Conservation (phyloP, 305 asterid species). For the Vinca major region DNA sequence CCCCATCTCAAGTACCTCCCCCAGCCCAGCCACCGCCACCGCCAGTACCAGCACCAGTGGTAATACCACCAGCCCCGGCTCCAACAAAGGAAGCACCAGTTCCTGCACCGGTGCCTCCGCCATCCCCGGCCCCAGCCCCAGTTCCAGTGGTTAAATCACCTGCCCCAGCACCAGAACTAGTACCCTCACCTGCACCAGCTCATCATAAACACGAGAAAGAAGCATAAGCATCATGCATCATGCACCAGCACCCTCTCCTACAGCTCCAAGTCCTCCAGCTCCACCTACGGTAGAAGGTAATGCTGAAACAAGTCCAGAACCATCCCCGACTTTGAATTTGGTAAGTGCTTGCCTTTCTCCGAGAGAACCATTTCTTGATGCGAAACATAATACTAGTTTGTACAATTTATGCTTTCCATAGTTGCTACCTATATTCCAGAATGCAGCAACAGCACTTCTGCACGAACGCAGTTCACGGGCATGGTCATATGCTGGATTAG, state of each 20-base stretch:
- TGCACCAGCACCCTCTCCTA: slow-evolving; percentile 85
- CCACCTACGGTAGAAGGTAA: slow-evolving; percentile 55
- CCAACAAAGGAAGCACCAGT: slow-evolving; percentile 23
- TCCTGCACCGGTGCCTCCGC: slow-evolving; percentile 15
- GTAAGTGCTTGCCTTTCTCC: slow-evolving; percentile 28
- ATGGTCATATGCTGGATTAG: slow-evolving; percentile 43
- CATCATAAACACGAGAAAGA: slow-evolving; percentile 30
- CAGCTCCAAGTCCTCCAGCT: slow-evolving; percentile 75
- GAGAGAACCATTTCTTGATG: neutral
- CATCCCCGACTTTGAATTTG: slow-evolving; percentile 65
- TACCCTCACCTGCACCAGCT: slow-evolving; percentile 46
- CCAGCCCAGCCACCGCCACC: slow-evolving; percentile 24
- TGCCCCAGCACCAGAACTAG: slow-evolving; percentile 34
- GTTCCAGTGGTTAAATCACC: slow-evolving; percentile 9
- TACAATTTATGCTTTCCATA: neutral
- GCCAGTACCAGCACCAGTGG: slow-evolving; percentile 23
- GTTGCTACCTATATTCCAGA: slow-evolving; percentile 40
- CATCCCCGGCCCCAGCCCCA: too few species aligned
- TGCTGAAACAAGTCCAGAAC: slow-evolving; percentile 64
- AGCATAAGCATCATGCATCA: slow-evolving; percentile 41
- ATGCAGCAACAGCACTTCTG: slow-evolving; percentile 40
- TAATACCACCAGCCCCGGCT: slow-evolving; percentile 22
- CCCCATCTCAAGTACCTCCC: slow-evolving; percentile 20
- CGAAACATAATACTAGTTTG: neutral
- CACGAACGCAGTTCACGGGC: slow-evolving; percentile 43